These are phyloP conservation scores for Galeopsis tetrahit DNA, from an alignment of 257 asterid genomes.

Conservation along the genomic window DNA sequence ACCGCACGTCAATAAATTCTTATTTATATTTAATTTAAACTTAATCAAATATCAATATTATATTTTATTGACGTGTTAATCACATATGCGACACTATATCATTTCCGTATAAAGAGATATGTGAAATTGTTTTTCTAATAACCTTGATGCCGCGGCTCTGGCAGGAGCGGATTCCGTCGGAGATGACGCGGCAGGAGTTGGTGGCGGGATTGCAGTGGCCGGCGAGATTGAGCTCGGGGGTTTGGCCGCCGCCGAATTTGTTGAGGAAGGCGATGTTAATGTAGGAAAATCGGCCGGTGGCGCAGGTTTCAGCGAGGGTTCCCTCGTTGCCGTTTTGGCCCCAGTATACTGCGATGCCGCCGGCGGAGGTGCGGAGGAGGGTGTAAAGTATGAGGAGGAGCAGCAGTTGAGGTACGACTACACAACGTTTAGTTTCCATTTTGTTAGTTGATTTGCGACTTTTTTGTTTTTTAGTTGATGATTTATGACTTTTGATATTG, in stretches of 20 bases:
- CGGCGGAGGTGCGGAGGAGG: conserved; percentile 32
- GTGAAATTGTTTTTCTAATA: no score
- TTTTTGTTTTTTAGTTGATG: no score
- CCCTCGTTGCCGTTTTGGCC: conserved; percentile 85
- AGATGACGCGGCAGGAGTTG: conserved; percentile 46
- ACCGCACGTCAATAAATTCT: no score
- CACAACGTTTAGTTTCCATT: conserved; percentile 36
- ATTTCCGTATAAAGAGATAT: no score
- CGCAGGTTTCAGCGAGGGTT: conserved; percentile 66
- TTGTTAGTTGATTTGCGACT: not conserved
- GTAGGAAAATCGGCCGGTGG: conserved; percentile 58
- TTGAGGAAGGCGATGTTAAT: conserved; percentile 68
- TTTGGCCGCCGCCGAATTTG: conserved; percentile 64
- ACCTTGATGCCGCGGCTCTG: conserved; percentile 53
- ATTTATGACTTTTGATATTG: no score
- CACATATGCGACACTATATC: no score
- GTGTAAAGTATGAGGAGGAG: conserved; percentile 36
- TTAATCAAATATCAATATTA: no score
- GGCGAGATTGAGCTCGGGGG: conserved; percentile 73
- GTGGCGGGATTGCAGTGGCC: conserved; percentile 74
- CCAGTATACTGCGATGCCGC: conserved; percentile 76
- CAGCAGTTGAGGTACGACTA: conserved; percentile 25
- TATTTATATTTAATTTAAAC: no score
- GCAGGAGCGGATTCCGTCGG: conserved; percentile 53
- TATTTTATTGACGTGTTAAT: no score